Base-by-base conservation (phyloP, 139 green algal species). In the Astrephomene gubernaculifera region DNA sequence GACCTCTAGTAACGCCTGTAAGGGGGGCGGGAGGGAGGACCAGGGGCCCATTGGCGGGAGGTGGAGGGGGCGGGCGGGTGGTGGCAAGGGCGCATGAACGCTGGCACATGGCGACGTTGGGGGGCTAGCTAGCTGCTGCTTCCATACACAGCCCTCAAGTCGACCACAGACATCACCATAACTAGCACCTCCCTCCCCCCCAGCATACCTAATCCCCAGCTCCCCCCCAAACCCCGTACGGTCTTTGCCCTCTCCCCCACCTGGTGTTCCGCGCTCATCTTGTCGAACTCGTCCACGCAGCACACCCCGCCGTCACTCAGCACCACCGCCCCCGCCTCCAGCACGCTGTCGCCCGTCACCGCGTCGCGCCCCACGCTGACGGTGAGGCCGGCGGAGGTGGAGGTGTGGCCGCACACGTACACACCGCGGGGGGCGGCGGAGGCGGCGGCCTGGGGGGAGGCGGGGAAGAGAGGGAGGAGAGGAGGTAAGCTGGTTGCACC, bases 231-330 rank as follows among this genome's bases (percentile, higher is more conserved):
- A 5, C 8, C n/a, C 31, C 19, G 2, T 5, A 45, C 31, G 49
- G 14, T 12, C 33, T 33, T 33, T 35, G 33, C 31, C 44, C 44
- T 29, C 43, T 25, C 25, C 70, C 72, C 2, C 71, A 90, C 90
- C 79, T 92, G 87, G 76, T 94, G 91, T 63, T 94, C 89, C 3
- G 69, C 27, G 9, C 80, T 57, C 92, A 98, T 96, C 87, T 98
- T 98, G 91, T 99, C 97, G 79, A 99, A 98, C 91, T 99, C 96
- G 83, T 99, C 96, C 24, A 99, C 90, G 81, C 95, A 98, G 89
- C 94, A 97, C 45, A 96, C 89, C 0, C 97, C 96, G 10, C 92
- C 60, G 90, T 98, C 94, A 0, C 91, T 94, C 74, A 98, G 90
- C 82, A 98, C 94, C 44, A 98, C 86, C 21, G 96, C 95, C 0